Evolutionary conservation across 1,139 yeast genomes (phyloP).

Genomic region (Taiozyma sp.): DNA sequence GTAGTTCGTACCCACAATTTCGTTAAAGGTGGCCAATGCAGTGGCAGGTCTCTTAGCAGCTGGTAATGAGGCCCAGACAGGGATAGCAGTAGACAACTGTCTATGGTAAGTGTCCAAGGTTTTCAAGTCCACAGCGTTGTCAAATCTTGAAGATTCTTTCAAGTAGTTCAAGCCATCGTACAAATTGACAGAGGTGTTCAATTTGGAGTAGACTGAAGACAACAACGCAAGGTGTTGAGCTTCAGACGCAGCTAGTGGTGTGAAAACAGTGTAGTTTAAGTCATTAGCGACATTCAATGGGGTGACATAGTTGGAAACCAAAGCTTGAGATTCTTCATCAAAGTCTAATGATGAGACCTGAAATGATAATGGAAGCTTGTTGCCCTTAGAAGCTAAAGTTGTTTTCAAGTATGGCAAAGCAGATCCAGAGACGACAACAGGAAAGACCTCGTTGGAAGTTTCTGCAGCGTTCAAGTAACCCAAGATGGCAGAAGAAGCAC

Average conservation of each 20-base stretch:
- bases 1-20: constrained; percentile 53
- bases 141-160: constrained; percentile 49
- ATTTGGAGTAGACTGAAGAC: constrained; percentile 60
- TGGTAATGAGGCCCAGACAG: constrained; percentile 25
- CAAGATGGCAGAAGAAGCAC: constrained; percentile 76
- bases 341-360: constrained; percentile 75
- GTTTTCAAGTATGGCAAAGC: constrained; percentile 68
- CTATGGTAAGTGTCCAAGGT: constrained; percentile 40
- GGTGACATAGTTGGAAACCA: constrained; percentile 64
- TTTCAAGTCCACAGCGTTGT: constrained; percentile 41
- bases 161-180: constrained; percentile 77
- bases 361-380: constrained; percentile 58
- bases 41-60: constrained; percentile 36
- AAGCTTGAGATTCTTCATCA: constrained; percentile 43
- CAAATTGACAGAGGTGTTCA: constrained; percentile 60
- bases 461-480: constrained; percentile 58
- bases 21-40: constrained; percentile 50
- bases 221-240: constrained; percentile 66
- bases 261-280: constrained; percentile 66
- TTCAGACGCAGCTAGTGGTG: constrained; percentile 61
- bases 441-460: constrained; percentile 24
- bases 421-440: constrained; percentile 63
- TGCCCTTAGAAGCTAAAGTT: constrained; percentile 31
- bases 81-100: constrained; percentile 27
- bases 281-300: constrained; percentile 61